A percentile compares a stretch with the other conserved stretches of the same genome.
Evolutionary conservation across 2,329 filamentous ascomycete genomes (phyloP).

Genomic region (Cordyceps cateniannulata): DNA sequence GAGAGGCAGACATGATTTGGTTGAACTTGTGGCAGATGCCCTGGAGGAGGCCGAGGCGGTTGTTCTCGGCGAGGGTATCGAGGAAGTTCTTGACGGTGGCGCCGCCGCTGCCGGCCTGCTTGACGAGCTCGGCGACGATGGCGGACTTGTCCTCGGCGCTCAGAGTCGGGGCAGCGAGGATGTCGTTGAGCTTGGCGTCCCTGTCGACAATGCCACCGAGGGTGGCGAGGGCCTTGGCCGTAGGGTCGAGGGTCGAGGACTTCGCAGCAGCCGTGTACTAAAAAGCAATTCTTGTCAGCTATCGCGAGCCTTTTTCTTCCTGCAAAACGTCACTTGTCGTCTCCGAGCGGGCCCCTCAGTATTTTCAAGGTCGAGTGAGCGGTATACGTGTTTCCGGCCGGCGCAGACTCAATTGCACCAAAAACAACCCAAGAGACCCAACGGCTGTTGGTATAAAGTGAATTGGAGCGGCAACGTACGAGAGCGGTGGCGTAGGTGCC

Average conservation of each 20-base stretch:
- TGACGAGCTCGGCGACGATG: slow-evolving; percentile 82
- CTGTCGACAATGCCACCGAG: slow-evolving; percentile 69
- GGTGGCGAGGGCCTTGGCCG: slow-evolving; percentile 69
- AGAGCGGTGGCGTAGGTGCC: slow-evolving; percentile 97
- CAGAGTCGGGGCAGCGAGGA: slow-evolving; percentile 79
- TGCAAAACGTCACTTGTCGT: not conserved
- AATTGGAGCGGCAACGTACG: slow-evolving; percentile 52
- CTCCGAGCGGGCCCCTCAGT: not conserved
- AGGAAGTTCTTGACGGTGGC: slow-evolving; percentile 94
- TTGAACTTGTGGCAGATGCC: slow-evolving; percentile 82
- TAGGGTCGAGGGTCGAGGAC: slow-evolving; percentile 75
- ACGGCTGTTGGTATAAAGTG: too few species aligned
- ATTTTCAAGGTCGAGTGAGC: not conserved
- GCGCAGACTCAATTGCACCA: not conserved
- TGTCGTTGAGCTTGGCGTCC: slow-evolving; percentile 71
- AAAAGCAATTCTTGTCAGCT: slow-evolving; percentile 24
- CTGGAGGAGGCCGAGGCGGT: slow-evolving; percentile 77
- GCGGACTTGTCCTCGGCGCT: slow-evolving; percentile 71
- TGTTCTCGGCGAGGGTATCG: slow-evolving; percentile 86
- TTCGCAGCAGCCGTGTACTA: slow-evolving; percentile 97
- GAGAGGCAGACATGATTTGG: slow-evolving; percentile 78
- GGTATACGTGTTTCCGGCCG: not conserved
- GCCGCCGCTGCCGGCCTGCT: slow-evolving; percentile 68
- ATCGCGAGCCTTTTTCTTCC: not conserved
- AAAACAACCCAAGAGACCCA: not conserved